Percentiles rank a stretch among this genome's conserved stretches.
Evolutionary conservation across 176 grass and related monocot genomes (phyloP).

Genomic region (Calamus simplicifolius): DNA sequence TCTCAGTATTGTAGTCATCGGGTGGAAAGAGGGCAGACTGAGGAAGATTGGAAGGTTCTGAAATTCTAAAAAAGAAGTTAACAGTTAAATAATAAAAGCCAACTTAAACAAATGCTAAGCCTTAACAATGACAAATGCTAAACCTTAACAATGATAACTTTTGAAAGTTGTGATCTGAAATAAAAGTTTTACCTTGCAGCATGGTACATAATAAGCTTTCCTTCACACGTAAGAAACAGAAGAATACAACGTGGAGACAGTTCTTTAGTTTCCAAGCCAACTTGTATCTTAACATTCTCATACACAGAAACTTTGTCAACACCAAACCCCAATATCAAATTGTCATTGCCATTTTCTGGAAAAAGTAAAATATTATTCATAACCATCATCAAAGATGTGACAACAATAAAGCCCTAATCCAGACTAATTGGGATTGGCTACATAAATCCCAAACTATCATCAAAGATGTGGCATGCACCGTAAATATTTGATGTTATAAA

Average conservation of each 20-base stretch:
- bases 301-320: constrained; percentile 83
- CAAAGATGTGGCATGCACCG: no score
- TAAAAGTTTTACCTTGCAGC: constrained; percentile 59
- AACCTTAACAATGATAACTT: neutral
- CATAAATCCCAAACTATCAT: no score
- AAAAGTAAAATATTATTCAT: constrained; percentile 7
- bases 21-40: constrained; percentile 32
- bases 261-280: constrained; percentile 55
- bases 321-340: constrained; percentile 87
- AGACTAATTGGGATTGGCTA: no score
- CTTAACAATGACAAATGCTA: neutral
- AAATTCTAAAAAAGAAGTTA: constrained; percentile 54
- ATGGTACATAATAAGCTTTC: constrained; percentile 71
- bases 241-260: constrained; percentile 74
- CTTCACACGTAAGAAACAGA: constrained; percentile 85
- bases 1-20: constrained; percentile 24
- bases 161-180: no score
- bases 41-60: constrained; percentile 78
- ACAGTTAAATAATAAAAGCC: constrained; percentile 15
- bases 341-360: constrained; percentile 93
- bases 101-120: constrained; percentile 14
- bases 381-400: no score
- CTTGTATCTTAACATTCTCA: constrained; percentile 64
- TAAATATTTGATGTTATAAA: no score
- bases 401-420: no score